A percentile compares a stretch with the other conserved stretches of the same genome.
phyloP scores from a whole-genome alignment of 768 basidiomycete genomes.

The Termitomyces sp. region DNA sequence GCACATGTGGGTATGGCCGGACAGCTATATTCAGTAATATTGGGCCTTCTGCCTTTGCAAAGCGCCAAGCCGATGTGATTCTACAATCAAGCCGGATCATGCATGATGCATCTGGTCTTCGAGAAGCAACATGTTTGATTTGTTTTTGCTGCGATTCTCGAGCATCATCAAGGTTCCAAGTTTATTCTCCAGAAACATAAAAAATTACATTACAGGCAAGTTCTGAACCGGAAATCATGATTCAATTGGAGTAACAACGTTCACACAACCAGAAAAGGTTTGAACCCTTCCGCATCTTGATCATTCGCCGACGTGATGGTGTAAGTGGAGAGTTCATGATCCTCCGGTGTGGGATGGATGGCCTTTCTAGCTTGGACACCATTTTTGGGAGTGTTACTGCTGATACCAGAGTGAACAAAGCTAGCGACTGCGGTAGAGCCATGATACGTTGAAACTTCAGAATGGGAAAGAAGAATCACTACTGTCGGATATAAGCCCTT shows the following conservation, averaged over 20 bases:
- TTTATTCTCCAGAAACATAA: too few relatives aligned
- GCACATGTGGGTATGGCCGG: too few relatives aligned
- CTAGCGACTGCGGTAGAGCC: not conserved
- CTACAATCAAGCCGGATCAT: too few relatives aligned
- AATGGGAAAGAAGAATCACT: slow-evolving; percentile 3
- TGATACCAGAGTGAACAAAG: not conserved
- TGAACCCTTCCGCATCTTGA: not conserved
- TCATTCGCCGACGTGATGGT: not conserved
- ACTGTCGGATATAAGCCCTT: slow-evolving; percentile 12
- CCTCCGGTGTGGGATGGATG: not conserved
- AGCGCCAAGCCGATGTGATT: too few relatives aligned
- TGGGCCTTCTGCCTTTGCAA: too few relatives aligned
- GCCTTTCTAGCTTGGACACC: not conserved
- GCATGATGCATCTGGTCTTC: too few relatives aligned
- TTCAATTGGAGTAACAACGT: not conserved
- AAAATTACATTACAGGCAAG: not conserved
- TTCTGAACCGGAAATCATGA: not conserved
- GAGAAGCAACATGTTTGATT: too few relatives aligned
- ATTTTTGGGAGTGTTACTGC: not conserved
- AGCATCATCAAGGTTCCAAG: too few relatives aligned
- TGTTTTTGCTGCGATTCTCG: too few relatives aligned
- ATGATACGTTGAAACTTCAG: not conserved
- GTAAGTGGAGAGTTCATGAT: not conserved
- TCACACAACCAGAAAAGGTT: not conserved
- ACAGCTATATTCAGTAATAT: too few relatives aligned